phyloP scores from a whole-genome alignment of 2,329 filamentous ascomycete species.

The Fusarium incarnatum region DNA sequence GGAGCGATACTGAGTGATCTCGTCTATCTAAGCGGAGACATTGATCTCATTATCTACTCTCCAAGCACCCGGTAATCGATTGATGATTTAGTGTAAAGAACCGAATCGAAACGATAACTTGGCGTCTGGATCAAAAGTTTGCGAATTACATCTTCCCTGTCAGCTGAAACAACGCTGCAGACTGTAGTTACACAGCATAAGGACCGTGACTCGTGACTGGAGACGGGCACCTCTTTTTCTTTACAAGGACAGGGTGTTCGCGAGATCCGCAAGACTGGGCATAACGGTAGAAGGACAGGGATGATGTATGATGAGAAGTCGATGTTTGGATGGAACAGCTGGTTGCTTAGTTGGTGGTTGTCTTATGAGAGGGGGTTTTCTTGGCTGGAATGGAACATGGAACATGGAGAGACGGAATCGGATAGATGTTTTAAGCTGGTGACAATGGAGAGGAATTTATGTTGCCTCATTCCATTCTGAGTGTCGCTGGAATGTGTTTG shows the following conservation, averaged over 20 bases:
- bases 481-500: constrained; percentile 9
- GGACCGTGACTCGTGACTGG: not conserved
- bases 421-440: not conserved
- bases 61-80: not conserved
- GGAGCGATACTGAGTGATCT: constrained; percentile 65
- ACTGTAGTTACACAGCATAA: not conserved
- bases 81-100: not conserved
- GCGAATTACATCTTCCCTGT: not conserved
- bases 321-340: constrained; percentile 9
- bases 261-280: constrained; percentile 9
- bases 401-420: not conserved
- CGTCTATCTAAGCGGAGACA: not conserved
- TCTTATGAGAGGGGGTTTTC: not conserved
- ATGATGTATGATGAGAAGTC: constrained; percentile 4
- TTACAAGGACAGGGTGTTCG: constrained; percentile 21
- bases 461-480: constrained; percentile 16
- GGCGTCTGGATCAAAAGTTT: not conserved
- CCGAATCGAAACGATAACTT: not conserved
- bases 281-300: constrained; percentile 2
- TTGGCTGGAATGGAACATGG: constrained; percentile 25
- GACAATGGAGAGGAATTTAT: constrained; percentile 1
- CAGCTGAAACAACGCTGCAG: constrained; percentile 9
- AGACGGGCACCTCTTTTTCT: not conserved
- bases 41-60: not conserved
- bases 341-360: not conserved